Conservation (phyloP, 2,329 filamentous ascomycete genomes). For the Talaromyces sp. region DNA sequence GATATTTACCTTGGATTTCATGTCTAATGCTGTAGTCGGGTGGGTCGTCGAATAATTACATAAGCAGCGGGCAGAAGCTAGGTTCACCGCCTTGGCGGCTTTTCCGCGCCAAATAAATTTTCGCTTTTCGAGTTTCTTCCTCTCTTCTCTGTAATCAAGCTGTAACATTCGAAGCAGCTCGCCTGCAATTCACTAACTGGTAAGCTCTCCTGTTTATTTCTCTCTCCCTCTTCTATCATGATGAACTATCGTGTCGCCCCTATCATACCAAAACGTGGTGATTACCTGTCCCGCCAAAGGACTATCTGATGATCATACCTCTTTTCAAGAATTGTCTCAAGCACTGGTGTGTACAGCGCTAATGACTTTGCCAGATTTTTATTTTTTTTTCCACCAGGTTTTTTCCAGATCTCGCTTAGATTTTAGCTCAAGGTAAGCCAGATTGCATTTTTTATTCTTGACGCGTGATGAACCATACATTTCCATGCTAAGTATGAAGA, state of each 20-base stretch:
- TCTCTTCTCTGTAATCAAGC: conserved; percentile 12
- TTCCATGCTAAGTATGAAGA: conserved; percentile 63
- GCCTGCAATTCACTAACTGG: neutral
- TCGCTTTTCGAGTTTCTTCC: conserved; percentile 4
- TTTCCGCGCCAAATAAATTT: conserved; percentile 3
- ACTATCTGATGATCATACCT: conserved; percentile 28
- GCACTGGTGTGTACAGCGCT: neutral
- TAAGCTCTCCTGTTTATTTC: conserved; percentile 5
- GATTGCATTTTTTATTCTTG: conserved; percentile 15
- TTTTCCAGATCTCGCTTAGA: neutral
- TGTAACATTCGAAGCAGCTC: conserved; percentile 1
- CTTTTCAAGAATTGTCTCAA: neutral
- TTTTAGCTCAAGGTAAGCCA: conserved; percentile 16
- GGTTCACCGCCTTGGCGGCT: neutral
- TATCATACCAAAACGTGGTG: conserved; percentile 57
- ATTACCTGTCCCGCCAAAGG: conserved; percentile 61
- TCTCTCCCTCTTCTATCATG: conserved; percentile 34
- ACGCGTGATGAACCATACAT: conserved; percentile 51
- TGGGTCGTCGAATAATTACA: neutral
- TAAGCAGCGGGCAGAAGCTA: neutral
- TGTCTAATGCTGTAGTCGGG: too few relatives aligned
- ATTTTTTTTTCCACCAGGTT: neutral
- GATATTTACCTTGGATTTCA: too few relatives aligned
- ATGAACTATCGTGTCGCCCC: conserved; percentile 61
- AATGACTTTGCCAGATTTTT: neutral